phyloP scores from a whole-genome alignment of 257 asterid species.

The Jasminum sambac region DNA sequence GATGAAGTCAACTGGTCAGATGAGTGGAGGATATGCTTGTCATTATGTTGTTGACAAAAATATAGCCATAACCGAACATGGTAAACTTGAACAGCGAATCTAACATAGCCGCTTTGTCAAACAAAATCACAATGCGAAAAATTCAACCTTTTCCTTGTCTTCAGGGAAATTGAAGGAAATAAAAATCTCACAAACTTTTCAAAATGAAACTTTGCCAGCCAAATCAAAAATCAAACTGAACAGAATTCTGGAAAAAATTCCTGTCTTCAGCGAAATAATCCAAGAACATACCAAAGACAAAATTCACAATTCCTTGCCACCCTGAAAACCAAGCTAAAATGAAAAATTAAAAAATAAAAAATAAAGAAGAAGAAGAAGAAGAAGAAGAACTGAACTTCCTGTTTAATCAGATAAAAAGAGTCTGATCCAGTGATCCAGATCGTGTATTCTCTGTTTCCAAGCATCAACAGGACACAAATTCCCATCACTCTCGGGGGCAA shows the following conservation, averaged over 20 bases:
- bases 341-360: too few relatives aligned
- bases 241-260: too few relatives aligned
- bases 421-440: background rate
- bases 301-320: background rate
- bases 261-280: background rate
- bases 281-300: conserved; percentile 7
- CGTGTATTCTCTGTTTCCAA: background rate
- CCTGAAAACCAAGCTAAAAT: conserved; percentile 12
- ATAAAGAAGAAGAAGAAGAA: background rate
- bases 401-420: background rate
- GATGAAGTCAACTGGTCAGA: conserved; percentile 21
- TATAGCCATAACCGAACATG: conserved; percentile 9
- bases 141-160: conserved; percentile 18
- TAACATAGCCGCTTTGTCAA: background rate
- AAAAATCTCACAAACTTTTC: conserved; percentile 9
- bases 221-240: too few relatives aligned
- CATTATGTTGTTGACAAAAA: conserved; percentile 12
- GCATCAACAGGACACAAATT: background rate
- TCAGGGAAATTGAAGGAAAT: background rate
- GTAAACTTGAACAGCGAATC: conserved; percentile 6
- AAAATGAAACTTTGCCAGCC: background rate
- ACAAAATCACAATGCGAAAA: background rate
- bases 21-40: conserved; percentile 18
- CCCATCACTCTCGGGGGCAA: background rate
- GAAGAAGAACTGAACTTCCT: background rate